Evolutionary conservation across 2,329 filamentous ascomycete genomes (phyloP), one percentile per base, ranked within the genome.

Genomic region (Epichloe gansuensis): DNA sequence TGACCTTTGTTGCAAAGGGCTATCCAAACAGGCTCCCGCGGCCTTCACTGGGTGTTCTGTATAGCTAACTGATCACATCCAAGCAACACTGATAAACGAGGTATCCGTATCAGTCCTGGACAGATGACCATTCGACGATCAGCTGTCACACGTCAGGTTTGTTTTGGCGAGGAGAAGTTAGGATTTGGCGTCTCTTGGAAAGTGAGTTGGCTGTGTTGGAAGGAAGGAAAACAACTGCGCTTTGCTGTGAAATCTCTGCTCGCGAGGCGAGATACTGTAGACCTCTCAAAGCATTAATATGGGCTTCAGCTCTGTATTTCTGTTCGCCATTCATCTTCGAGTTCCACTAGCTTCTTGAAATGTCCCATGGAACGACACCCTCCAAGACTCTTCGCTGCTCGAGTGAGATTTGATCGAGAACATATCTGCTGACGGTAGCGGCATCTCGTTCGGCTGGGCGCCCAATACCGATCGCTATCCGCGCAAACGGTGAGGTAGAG

Each of bases 391-490:
- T 63, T 62, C 72, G 72, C 62, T 87, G 76, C 11, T 65, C 60
- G 7, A 60, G 57, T 9, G 74, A 76, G 74, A 93, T 82, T 61
- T 81, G 80, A 53, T 75, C 75, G 59, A 97, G 70, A 44, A 97
- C 91, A 71, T 91, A 95, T 25, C 80, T 72, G 44, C 83, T 80
- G 9, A 97, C 90, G 2, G 79, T 80, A 41, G 72, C 70, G 23
- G 75, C 72, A 48, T 88, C 83, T 57, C 90, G 76, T 56, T 77
- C 83, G 46, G 71, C 73, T 0, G 91, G 91, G 46, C 93, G 73
- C n/a, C 88, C 91, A 69, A 97, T 95, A 0, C 93, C 93, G 12
- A 97, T 72, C 0, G 86, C 84, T 49, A 97, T 80, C 54, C 87
- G 75, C 57, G 65, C 75, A 71, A 72, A 78, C 13, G 65, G 69